phyloP scores from a whole-genome alignment of 176 grass and related monocot species.

The Eleusine indica region DNA sequence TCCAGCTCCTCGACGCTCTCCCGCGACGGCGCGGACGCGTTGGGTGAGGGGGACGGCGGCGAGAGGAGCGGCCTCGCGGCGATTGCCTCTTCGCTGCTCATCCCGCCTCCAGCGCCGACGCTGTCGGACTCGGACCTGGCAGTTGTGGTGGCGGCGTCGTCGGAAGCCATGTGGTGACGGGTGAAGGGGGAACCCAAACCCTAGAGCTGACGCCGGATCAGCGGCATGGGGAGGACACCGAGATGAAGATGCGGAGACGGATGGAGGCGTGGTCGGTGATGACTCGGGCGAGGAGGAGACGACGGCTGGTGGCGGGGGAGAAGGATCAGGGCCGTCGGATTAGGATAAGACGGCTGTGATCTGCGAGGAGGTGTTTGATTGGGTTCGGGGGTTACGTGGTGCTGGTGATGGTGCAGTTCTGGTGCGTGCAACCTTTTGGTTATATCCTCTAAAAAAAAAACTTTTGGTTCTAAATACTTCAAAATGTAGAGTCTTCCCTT shows the following conservation, averaged over 20 bases:
- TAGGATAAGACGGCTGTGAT: conserved; percentile 22
- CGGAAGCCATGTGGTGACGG: conserved; percentile 18
- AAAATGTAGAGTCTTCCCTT: too few species aligned
- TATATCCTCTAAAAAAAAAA: too few species aligned
- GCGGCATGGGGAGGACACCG: conserved; percentile 21
- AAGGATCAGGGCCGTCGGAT: conserved; percentile 15
- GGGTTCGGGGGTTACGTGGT: background rate
- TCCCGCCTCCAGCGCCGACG: conserved; percentile 7
- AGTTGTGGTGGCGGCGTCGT: conserved; percentile 35
- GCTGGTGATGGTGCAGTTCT: background rate
- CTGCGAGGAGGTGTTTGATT: background rate
- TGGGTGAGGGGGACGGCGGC: background rate
- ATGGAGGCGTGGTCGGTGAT: background rate
- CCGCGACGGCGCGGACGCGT: background rate
- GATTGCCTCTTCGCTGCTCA: conserved; percentile 32
- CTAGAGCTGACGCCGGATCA: conserved; percentile 20
- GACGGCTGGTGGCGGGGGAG: conserved; percentile 14
- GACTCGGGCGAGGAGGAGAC: conserved; percentile 3
- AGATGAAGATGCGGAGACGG: conserved; percentile 7
- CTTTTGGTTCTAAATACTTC: background rate
- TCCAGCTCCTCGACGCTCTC: conserved; percentile 66
- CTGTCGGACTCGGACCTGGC: conserved; percentile 7
- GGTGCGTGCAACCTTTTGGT: background rate
- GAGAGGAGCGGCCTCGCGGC: conserved; percentile 53
- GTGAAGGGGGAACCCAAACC: conserved; percentile 32